These are phyloP conservation scores for Coix lacrymajobi DNA, from an alignment of 176 grass and related monocot genomes.

Conservation along the genomic window DNA sequence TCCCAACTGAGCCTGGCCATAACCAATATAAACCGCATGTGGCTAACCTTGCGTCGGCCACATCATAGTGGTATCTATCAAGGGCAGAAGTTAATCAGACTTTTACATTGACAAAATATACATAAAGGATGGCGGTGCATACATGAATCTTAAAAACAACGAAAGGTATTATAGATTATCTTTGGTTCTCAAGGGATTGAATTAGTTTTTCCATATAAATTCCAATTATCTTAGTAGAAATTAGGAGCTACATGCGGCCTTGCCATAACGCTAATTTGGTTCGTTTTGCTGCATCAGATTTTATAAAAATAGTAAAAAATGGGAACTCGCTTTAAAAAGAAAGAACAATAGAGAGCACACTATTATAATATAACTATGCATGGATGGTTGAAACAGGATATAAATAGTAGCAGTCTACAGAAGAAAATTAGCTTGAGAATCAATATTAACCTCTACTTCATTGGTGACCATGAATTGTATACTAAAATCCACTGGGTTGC, in stretches of 20 bases:
- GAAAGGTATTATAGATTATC: not conserved
- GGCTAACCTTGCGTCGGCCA: conserved; percentile 46
- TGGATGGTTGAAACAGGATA: not conserved
- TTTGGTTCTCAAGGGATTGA: not conserved
- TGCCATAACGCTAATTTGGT: not conserved
- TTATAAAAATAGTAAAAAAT: not conserved
- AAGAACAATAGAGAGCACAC: conserved; percentile 9
- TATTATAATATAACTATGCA: not conserved
- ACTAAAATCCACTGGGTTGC: conserved; percentile 88
- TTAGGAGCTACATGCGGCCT: not conserved
- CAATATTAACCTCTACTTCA: conserved; percentile 64
- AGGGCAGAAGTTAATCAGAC: conserved; percentile 13
- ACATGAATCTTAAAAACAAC: not conserved
- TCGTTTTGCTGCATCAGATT: not conserved
- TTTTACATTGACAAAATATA: conserved; percentile 1
- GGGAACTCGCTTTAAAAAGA: not conserved
- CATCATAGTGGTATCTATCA: conserved; percentile 75
- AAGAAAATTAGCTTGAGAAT: conserved; percentile 23
- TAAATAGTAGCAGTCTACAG: not conserved
- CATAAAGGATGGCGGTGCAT: not conserved
- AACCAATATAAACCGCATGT: not conserved
- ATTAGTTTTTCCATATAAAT: not conserved
- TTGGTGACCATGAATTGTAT: conserved; percentile 65
- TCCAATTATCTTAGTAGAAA: not conserved
- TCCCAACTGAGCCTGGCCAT: not conserved